Conservation (phyloP, 2,329 filamentous ascomycete species). For the Monilinia fructicola region DNA sequence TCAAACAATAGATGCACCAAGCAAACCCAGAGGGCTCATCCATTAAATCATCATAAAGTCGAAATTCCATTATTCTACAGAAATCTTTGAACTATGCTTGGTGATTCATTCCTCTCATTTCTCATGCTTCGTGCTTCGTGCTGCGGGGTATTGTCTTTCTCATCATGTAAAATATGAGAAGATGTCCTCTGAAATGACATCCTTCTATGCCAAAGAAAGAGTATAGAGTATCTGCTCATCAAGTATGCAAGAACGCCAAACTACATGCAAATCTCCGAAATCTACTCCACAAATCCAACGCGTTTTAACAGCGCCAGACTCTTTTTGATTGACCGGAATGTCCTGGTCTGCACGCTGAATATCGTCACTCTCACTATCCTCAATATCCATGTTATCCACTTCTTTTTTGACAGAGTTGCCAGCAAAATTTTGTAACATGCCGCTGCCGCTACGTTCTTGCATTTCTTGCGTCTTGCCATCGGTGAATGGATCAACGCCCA, state of each 20-base stretch:
- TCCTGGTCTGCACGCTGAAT: constrained; percentile 27
- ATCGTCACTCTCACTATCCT: constrained; percentile 35
- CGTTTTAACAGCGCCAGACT: constrained; percentile 32
- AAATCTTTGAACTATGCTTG: neutral
- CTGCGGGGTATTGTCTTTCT: constrained; percentile 14
- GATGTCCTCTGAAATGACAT: neutral
- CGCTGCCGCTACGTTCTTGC: constrained; percentile 36
- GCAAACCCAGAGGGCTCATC: neutral
- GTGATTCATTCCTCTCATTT: neutral
- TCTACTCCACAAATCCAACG: constrained; percentile 33
- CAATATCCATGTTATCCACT: constrained; percentile 39
- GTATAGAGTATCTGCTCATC: neutral
- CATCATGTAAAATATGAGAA: constrained; percentile 4
- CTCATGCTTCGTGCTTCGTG: neutral
- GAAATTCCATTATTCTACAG: neutral
- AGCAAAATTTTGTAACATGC: constrained; percentile 28
- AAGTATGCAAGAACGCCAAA: neutral
- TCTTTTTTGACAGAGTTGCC: constrained; percentile 23
- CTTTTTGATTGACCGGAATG: neutral
- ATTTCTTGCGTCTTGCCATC: constrained; percentile 34
- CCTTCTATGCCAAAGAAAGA: neutral
- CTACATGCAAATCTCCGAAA: neutral
- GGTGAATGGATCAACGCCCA: constrained; percentile 34
- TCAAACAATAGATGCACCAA: neutral
- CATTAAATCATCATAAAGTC: too few relatives aligned